Base-by-base conservation (phyloP, 177 flowering plant genomes). In the Telopea speciosissima region DNA sequence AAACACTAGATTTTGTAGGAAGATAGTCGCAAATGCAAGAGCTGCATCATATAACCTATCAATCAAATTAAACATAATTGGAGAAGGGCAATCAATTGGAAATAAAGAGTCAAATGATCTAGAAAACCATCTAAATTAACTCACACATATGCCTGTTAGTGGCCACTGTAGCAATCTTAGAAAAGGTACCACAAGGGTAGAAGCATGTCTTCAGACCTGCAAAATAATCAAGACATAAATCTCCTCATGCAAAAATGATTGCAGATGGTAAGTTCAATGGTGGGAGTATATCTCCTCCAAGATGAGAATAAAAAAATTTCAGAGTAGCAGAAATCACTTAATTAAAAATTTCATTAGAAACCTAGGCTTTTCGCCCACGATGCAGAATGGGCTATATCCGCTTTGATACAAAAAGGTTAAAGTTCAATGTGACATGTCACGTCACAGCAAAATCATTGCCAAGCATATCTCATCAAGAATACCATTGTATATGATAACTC, bases 181-280 rank as follows among this genome's bases (percentile, higher is more conserved):
- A 84, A 81, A 92, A 84, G 68, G 99, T 95, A 44, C 91, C 94
- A 85, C 99, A 95, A 67, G 99, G 99, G 67, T 74, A 95, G 78
- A 89, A 85, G 65, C 81, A 73, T 60, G 99, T 95, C 80, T 85
- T 95, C 54, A 87, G 33, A 74, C 97, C 99, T 95, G 92, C 74
- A 80, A 74, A 73, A 66, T 60, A 45, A 36, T 36, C 6, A 49
- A 13, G 54, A 12, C 19, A 49, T 49, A 13, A 66, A 42, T 24
- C 31, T 23, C 44, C n/a, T 12, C 13, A 49, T 44, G 14, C 19
- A 49, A 49, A 12, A 49, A 49, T 49, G 19, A 49, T 16, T 49
- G 14, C 19, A 49, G 17, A 12, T 49, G 17, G 54, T 49, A 49
- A 12, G 54, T 4, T 13, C 19, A 58, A 58, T n/a, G 19, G n/a